phyloP scores from a whole-genome alignment of 805 yeast species.

The Lipomyces sp. region DNA sequence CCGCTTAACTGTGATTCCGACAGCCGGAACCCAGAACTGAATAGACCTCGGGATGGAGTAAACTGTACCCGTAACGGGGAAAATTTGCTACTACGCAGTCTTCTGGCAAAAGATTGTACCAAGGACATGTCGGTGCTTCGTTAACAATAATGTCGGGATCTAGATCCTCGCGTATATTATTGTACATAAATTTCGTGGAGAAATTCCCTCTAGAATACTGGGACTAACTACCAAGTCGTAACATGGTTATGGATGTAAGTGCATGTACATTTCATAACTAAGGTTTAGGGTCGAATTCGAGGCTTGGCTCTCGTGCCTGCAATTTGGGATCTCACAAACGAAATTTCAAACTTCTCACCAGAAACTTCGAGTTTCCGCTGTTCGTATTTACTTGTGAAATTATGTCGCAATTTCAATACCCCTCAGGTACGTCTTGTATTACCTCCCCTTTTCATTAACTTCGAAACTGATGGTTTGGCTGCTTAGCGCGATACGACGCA shows the following conservation, averaged over 20 bases:
- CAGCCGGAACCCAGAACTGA: neutral
- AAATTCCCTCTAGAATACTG: neutral
- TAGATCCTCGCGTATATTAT: neutral
- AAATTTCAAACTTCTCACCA: neutral
- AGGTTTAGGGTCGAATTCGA: neutral
- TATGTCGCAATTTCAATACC: conserved; percentile 2
- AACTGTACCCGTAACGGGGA: neutral
- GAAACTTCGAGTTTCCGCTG: neutral
- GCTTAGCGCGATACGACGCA: conserved; percentile 8
- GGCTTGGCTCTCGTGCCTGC: no score
- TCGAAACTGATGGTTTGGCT: neutral
- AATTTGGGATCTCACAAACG: no score
- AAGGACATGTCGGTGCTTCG: neutral
- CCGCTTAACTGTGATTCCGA: neutral
- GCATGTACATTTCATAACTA: neutral
- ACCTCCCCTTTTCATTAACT: neutral
- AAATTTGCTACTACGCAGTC: neutral
- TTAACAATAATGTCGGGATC: neutral
- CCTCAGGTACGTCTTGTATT: neutral
- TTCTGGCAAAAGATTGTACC: neutral
- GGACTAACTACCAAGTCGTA: neutral
- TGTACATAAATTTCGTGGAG: no score
- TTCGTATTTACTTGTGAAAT: neutral
- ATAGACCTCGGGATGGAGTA: neutral
- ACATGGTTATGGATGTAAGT: neutral